A percentile compares a stretch with the other conserved stretches of the same genome.
phyloP scores from a whole-genome alignment of 495 filamentous ascomycete species.

The Daldinia decipiens region DNA sequence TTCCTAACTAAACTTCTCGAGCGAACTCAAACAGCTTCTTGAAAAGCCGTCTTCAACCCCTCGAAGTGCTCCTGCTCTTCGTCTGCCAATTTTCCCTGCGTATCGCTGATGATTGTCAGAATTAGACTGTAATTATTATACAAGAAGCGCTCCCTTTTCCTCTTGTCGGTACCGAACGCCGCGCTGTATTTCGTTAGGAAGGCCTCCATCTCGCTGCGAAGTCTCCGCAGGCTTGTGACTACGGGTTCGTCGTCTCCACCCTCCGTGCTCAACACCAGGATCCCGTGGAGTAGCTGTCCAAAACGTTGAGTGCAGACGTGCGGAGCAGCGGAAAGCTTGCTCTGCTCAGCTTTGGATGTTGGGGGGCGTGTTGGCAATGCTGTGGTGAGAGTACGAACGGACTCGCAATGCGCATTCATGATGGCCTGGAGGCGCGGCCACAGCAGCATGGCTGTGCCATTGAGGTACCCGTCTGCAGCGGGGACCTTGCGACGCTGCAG shows the following conservation, averaged over 20 bases:
- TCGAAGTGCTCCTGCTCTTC: constrained; percentile 79
- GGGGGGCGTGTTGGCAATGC: constrained; percentile 57
- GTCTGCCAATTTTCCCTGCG: constrained; percentile 77
- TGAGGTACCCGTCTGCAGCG: constrained; percentile 88
- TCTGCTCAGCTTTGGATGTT: constrained; percentile 66
- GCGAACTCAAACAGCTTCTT: constrained; percentile 48
- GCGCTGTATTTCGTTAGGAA: constrained; percentile 73
- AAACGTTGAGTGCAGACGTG: constrained; percentile 93
- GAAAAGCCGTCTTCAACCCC: constrained; percentile 61
- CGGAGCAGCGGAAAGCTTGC: constrained; percentile 82
- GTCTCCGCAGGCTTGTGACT: constrained; percentile 75
- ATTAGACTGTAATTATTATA: constrained; percentile 95
- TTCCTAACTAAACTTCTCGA: constrained; percentile 3
- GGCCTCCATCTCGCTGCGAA: constrained; percentile 80
- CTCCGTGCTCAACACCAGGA: constrained; percentile 82
- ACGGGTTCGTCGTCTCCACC: constrained; percentile 95
- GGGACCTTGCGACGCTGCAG: constrained; percentile 91
- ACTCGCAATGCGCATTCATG: constrained; percentile 93
- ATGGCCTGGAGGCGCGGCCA: constrained; percentile 95
- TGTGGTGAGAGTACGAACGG: constrained; percentile 70
- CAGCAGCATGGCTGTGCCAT: constrained; percentile 92
- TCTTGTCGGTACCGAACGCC: constrained; percentile 71
- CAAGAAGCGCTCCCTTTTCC: constrained; percentile 87
- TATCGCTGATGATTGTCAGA: constrained; percentile 88
- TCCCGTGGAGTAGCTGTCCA: constrained; percentile 85